These are phyloP conservation scores for Anastatica hierochuntica DNA, from an alignment of 345 rosid species.

Conservation along the genomic window DNA sequence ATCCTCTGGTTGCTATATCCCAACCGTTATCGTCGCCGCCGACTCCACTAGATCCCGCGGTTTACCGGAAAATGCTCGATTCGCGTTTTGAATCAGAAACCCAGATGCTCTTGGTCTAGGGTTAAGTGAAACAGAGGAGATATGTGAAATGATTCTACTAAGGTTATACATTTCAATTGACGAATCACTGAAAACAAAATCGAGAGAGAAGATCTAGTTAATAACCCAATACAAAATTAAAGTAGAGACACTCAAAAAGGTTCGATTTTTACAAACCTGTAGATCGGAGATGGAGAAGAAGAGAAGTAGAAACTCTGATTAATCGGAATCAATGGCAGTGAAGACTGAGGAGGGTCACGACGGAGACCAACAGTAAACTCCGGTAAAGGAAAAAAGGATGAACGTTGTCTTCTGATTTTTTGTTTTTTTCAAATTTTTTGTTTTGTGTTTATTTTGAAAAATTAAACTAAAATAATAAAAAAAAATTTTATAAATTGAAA, in stretches of 20 bases:
- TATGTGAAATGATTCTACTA: slow-evolving; percentile 30
- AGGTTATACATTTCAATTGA: slow-evolving; percentile 38
- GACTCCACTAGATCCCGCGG: too few relatives aligned
- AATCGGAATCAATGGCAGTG: slow-evolving; percentile 22
- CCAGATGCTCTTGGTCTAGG: slow-evolving; percentile 17
- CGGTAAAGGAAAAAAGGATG: background rate
- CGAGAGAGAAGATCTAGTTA: too few relatives aligned
- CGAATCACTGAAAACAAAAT: too few relatives aligned
- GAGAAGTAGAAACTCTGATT: slow-evolving; percentile 1
- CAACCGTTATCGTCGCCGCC: slow-evolving; percentile 36
- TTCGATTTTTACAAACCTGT: background rate
- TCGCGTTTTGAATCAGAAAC: slow-evolving; percentile 17
- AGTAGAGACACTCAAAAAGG: background rate
- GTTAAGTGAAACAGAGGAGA: slow-evolving; percentile 31
- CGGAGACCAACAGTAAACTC: slow-evolving; percentile 14
- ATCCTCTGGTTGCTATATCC: slow-evolving; percentile 30
- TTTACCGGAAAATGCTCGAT: slow-evolving; percentile 32
- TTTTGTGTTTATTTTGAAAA: too few relatives aligned
- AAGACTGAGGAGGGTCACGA: slow-evolving; percentile 3
- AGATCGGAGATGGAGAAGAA: too few relatives aligned
- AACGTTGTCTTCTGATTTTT: too few relatives aligned
- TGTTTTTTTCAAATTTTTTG: too few relatives aligned
- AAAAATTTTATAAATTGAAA: too few relatives aligned
- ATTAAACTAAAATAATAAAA: too few relatives aligned
- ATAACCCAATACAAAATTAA: background rate